phyloP scores from a whole-genome alignment of 495 filamentous ascomycete species.

The Penicillium malachiteum region DNA sequence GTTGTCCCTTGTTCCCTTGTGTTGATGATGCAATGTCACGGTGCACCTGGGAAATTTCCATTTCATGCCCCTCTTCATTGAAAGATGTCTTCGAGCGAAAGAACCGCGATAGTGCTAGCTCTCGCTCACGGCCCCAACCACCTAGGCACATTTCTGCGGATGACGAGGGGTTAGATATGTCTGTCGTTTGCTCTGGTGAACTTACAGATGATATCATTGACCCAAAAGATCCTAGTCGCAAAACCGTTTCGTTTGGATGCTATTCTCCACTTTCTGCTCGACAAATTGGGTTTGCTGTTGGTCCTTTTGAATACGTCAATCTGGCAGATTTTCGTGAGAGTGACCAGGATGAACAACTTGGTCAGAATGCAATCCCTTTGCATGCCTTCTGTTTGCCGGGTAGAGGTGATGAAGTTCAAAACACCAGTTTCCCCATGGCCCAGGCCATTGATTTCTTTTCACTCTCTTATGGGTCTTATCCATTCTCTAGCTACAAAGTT shows the following conservation, averaged over 20 bases:
- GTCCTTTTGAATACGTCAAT: slow-evolving; percentile 92
- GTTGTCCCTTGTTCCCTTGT: slow-evolving; percentile 87
- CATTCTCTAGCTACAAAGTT: slow-evolving; percentile 83
- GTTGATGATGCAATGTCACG: slow-evolving; percentile 77
- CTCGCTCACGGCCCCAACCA: slow-evolving; percentile 22
- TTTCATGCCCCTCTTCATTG: slow-evolving; percentile 80
- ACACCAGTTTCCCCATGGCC: slow-evolving; percentile 76
- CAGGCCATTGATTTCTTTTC: slow-evolving; percentile 84
- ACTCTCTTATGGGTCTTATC: slow-evolving; percentile 79
- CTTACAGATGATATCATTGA: slow-evolving; percentile 78
- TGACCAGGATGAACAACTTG: slow-evolving; percentile 86
- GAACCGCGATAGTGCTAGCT: slow-evolving; percentile 17
- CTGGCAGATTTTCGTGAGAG: slow-evolving; percentile 84
- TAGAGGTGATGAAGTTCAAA: slow-evolving; percentile 71
- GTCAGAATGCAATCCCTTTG: slow-evolving; percentile 76
- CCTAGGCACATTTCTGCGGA: slow-evolving; percentile 56
- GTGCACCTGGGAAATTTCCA: slow-evolving; percentile 82
- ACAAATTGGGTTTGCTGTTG: slow-evolving; percentile 88
- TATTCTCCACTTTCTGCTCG: slow-evolving; percentile 70
- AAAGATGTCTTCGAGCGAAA: slow-evolving; percentile 72
- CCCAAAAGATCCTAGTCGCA: slow-evolving; percentile 69
- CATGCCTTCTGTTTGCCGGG: slow-evolving; percentile 89
- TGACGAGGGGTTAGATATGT: slow-evolving; percentile 82
- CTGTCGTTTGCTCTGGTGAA: slow-evolving; percentile 86
- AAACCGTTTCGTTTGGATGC: slow-evolving; percentile 77